These are phyloP conservation scores for Saturnispora saitoi DNA, from an alignment of 805 yeast species.

Conservation along the genomic window DNA sequence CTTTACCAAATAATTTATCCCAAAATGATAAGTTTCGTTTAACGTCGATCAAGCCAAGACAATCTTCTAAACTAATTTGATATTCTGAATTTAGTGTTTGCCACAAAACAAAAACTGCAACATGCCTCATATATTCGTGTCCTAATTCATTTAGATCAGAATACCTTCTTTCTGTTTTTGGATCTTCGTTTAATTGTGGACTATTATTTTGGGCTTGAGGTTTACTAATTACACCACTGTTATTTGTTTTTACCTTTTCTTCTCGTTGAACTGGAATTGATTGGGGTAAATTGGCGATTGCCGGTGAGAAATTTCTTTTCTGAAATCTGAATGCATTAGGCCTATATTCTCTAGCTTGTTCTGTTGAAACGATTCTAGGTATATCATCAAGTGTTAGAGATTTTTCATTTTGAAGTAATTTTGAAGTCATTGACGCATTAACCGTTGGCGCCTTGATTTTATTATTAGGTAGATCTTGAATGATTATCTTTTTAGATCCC, in stretches of 20 bases:
- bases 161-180: slow-evolving; percentile 31
- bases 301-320: slow-evolving; percentile 29
- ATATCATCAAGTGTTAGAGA: slow-evolving; percentile 91
- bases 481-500: slow-evolving; percentile 25
- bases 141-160: slow-evolving; percentile 56
- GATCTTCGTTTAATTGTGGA: background rate
- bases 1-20: slow-evolving; percentile 36
- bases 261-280: slow-evolving; percentile 21
- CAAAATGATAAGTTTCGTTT: slow-evolving; percentile 40
- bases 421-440: slow-evolving; percentile 48
- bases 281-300: slow-evolving; percentile 31
- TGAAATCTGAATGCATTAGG: slow-evolving; percentile 90
- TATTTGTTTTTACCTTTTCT: background rate
- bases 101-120: slow-evolving; percentile 46
- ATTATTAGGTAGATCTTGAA: slow-evolving; percentile 23
- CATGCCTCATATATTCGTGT: slow-evolving; percentile 48
- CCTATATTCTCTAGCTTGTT: slow-evolving; percentile 86
- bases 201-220: background rate
- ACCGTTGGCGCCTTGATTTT: background rate
- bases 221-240: background rate
- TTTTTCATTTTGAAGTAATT: slow-evolving; percentile 68
- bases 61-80: slow-evolving; percentile 30
- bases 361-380: slow-evolving; percentile 94
- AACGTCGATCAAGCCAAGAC: slow-evolving; percentile 34
- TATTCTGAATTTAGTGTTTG: slow-evolving; percentile 23